These are phyloP conservation scores for Hydnomerulius pinastri DNA, from an alignment of 768 basidiomycete genomes.

Conservation along the genomic window DNA sequence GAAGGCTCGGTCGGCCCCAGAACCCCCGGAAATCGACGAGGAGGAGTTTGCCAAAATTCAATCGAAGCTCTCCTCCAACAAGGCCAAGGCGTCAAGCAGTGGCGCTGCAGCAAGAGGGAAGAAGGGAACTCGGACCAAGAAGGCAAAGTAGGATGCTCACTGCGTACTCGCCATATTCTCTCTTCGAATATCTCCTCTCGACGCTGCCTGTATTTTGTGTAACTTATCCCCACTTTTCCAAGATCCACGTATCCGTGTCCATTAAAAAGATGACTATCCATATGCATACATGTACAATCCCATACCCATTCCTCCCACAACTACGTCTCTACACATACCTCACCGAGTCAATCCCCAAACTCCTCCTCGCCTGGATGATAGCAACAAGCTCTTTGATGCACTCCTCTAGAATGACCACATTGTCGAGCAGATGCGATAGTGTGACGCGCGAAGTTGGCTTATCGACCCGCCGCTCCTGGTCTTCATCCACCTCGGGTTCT, in stretches of 20 bases:
- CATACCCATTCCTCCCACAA: not conserved
- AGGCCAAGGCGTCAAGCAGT: slow-evolving; percentile 33
- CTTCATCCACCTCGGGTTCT: slow-evolving; percentile 16
- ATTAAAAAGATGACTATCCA: not conserved
- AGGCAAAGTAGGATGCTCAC: slow-evolving; percentile 32
- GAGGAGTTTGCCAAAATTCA: slow-evolving; percentile 65
- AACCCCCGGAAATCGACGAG: slow-evolving; percentile 63
- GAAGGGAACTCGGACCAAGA: slow-evolving; percentile 35
- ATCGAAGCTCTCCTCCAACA: slow-evolving; percentile 56
- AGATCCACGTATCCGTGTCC: too few relatives aligned
- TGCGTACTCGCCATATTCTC: too few relatives aligned
- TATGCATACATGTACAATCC: slow-evolving; percentile 9
- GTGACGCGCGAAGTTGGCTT: slow-evolving; percentile 52
- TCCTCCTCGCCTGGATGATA: slow-evolving; percentile 79
- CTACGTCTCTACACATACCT: slow-evolving; percentile 59
- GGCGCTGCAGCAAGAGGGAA: slow-evolving; percentile 24
- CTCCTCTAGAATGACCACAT: slow-evolving; percentile 93
- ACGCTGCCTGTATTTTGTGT: not conserved
- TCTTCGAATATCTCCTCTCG: not conserved
- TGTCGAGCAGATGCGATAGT: slow-evolving; percentile 85
- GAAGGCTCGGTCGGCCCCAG: slow-evolving; percentile 42
- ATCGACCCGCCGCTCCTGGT: slow-evolving; percentile 20
- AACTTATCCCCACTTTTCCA: too few relatives aligned
- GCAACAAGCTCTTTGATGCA: slow-evolving; percentile 91
- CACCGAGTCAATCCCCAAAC: slow-evolving; percentile 81